These are phyloP conservation scores for Trypanosoma theileri DNA, from an alignment of 208 protist genomes.

Conservation along the genomic window DNA sequence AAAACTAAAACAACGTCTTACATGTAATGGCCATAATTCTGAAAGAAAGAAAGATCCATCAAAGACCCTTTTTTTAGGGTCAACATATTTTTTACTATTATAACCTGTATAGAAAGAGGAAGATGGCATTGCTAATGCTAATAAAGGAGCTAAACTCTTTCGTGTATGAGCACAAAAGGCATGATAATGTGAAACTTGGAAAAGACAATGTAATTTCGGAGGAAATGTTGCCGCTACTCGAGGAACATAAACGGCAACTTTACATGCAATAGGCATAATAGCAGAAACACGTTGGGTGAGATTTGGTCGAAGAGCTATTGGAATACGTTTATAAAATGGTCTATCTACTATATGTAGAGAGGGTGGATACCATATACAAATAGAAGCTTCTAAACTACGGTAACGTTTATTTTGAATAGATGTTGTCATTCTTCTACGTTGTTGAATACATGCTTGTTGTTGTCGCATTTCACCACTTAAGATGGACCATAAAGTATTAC, in stretches of 20 bases:
- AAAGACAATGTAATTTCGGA: conserved; percentile 46
- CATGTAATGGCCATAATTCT: conserved; percentile 75
- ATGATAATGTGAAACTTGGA: conserved; percentile 38
- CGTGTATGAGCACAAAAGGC: conserved; percentile 31
- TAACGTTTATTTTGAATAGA: conserved; percentile 23
- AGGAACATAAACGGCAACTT: conserved; percentile 67
- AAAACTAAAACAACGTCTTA: conserved; percentile 87
- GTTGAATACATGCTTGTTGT: neutral
- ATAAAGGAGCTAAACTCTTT: conserved; percentile 36
- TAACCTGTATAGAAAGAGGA: neutral
- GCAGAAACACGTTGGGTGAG: conserved; percentile 35
- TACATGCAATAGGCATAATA: conserved; percentile 45
- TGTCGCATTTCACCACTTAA: neutral
- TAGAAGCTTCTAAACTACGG: conserved; percentile 7
- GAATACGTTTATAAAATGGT: neutral
- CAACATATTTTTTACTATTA: neutral
- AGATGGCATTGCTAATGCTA: conserved; percentile 24
- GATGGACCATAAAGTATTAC: conserved; percentile 9
- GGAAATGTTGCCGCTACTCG: conserved; percentile 32
- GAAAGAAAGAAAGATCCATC: conserved; percentile 53
- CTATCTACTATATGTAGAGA: conserved; percentile 10
- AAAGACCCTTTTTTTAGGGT: conserved; percentile 30
- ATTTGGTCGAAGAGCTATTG: conserved; percentile 40
- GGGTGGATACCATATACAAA: conserved; percentile 23
- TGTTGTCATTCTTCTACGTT: conserved; percentile 12